These are phyloP conservation scores for Phytophthora ohioensis DNA, from an alignment of 352 stramenopile genomes.

Conservation along the genomic window DNA sequence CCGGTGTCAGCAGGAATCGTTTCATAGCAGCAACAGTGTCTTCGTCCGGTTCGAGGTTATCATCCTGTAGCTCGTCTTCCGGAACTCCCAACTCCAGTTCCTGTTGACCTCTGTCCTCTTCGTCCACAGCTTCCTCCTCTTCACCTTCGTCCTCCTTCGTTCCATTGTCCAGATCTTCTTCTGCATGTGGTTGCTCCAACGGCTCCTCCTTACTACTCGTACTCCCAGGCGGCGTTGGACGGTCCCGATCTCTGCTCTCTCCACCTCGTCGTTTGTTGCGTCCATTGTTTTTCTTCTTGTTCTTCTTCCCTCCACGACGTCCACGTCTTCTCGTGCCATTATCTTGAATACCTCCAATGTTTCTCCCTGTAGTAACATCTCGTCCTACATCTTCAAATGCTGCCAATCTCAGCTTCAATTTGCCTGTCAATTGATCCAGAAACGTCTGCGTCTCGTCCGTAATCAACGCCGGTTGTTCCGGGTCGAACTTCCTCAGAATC, in stretches of 20 bases:
- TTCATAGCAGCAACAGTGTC: constrained; percentile 44
- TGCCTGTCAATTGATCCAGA: constrained; percentile 43
- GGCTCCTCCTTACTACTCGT: constrained; percentile 33
- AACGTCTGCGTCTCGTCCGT: constrained; percentile 58
- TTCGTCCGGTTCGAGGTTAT: constrained; percentile 27
- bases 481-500: constrained; percentile 50
- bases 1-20: constrained; percentile 45
- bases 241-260: constrained; percentile 18
- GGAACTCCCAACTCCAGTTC: constrained; percentile 6
- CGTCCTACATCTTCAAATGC: constrained; percentile 30
- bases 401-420: constrained; percentile 36
- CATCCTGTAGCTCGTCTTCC: constrained; percentile 22
- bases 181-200: constrained; percentile 18
- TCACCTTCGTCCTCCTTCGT: constrained; percentile 30
- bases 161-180: constrained; percentile 21
- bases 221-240: constrained; percentile 21
- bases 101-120: constrained; percentile 28
- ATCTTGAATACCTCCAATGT: constrained; percentile 17
- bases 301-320: constrained; percentile 44
- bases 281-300: constrained; percentile 46
- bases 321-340: constrained; percentile 28
- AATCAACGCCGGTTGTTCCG: constrained; percentile 38
- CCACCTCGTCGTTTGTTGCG: constrained; percentile 23
- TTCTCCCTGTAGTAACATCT: constrained; percentile 6
- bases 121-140: constrained; percentile 29